These are phyloP conservation scores for Mycena sp. DNA, from an alignment of 1,284 basidiomycete genomes.

Conservation along the genomic window DNA sequence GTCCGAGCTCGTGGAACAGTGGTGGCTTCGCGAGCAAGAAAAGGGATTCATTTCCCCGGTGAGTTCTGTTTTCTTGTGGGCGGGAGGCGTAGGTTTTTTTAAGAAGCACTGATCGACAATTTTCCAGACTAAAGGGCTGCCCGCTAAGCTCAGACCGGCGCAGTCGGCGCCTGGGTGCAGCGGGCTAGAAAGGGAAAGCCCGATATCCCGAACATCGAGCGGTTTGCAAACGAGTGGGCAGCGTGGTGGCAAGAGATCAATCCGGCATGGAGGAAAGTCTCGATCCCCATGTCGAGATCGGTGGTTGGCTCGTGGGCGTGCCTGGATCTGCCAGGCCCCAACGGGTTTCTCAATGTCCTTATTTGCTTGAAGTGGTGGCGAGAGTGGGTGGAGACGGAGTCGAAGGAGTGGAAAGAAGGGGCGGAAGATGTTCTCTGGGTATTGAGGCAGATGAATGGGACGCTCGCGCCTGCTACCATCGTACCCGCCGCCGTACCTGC, in stretches of 20 bases:
- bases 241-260: slow-evolving; percentile 1
- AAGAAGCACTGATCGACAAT: not conserved
- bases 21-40: too few relatives aligned
- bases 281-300: not conserved
- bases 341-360: not conserved
- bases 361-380: slow-evolving; percentile 4
- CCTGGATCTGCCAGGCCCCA: not conserved
- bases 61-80: too few relatives aligned
- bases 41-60: too few relatives aligned
- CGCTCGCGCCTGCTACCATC: too few relatives aligned
- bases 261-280: not conserved
- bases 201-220: not conserved
- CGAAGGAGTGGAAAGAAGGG: not conserved
- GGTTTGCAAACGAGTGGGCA: not conserved
- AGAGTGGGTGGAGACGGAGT: not conserved
- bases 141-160: not conserved
- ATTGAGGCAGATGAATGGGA: not conserved
- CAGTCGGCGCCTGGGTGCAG: not conserved
- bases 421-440: not conserved
- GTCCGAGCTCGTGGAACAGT: too few relatives aligned
- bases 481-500: too few relatives aligned
- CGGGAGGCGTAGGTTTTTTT: not conserved
- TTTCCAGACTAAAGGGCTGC: not conserved
- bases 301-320: not conserved
- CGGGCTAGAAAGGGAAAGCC: not conserved